Evolutionary conservation across 129 eudicot genomes (phyloP), one percentile per base, ranked within the genome.

Genomic region (Lonicera japonica): DNA sequence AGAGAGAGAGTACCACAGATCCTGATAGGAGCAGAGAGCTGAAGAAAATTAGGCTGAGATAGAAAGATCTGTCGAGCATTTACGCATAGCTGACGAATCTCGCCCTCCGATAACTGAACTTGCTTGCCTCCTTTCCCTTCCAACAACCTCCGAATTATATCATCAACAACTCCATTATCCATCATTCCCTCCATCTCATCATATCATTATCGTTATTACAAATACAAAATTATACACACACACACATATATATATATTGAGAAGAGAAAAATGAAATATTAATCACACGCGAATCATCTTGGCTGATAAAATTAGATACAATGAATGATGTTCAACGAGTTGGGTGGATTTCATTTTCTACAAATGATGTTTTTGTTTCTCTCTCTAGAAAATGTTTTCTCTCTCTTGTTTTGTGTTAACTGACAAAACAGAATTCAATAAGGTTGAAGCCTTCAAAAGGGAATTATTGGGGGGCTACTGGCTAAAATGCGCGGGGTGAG

Each of bases 11-110:
- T n/a, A 92, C 98, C 98, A 20, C 98, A 92, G 74, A 92, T 92
- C 87, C 82, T 82, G 78, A 92, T 75, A n/a, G 98, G 98, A 21
- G 98, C 95, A 38, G 21, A 75, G 23, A 92, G 77, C 25, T 72
- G 71, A 29, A 92, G 86, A 63, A 92, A 91, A 70, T 62, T 87
- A 54, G 95, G 95, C 60, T 88, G 95, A 61, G 91, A 80, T n/a
- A 87, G 79, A 55, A 92, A 92, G 63, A 85, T 79, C 47, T 87
- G 94, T 8, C 91, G 71, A 46, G 91, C 95, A 85, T 85, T 85
- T 85, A 82, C 83, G 66, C 96, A 92, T 18, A 92, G 95, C 72
- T 85, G 95, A 9, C 96, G 83, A 78, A 92, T 87, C 90, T 92
- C 98, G 0, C 82, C 87, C 61, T 92, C 98, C 4, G 95, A 85